These are phyloP conservation scores for Chaetomium cochliodes DNA, from an alignment of 495 filamentous ascomycete species.

Conservation along the genomic window DNA sequence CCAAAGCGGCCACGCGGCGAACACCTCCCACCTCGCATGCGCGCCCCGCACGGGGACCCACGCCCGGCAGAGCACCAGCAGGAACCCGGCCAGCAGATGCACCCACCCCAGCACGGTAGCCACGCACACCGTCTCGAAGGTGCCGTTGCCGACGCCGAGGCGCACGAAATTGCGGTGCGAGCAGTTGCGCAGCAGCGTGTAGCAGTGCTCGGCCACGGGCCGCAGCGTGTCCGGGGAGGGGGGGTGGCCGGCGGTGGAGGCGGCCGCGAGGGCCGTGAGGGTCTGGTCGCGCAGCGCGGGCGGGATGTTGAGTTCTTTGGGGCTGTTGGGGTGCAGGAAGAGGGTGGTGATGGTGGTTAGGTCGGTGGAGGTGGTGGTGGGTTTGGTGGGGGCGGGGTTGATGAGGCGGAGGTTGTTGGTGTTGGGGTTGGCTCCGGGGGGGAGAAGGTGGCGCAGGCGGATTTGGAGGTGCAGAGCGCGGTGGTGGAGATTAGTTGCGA, in stretches of 20 bases:
- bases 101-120: conserved; percentile 41
- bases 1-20: conserved; percentile 45
- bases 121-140: conserved; percentile 45
- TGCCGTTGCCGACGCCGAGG: conserved; percentile 46
- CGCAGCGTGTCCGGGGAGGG: conserved; percentile 31
- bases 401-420: background rate
- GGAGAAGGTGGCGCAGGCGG: conserved; percentile 19
- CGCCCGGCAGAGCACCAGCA: conserved; percentile 36
- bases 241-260: conserved; percentile 11
- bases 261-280: conserved; percentile 32
- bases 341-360: conserved; percentile 39
- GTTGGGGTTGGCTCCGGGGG: background rate
- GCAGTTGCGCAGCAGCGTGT: conserved; percentile 49
- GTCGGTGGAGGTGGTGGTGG: conserved; percentile 24
- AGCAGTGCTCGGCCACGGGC: conserved; percentile 45
- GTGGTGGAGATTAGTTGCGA: conserved; percentile 36
- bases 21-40: conserved; percentile 38
- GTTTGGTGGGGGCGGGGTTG: conserved; percentile 9
- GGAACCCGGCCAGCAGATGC: conserved; percentile 35
- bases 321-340: conserved; percentile 38
- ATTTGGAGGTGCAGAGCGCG: conserved; percentile 32
- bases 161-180: conserved; percentile 53
- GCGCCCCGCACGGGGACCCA: conserved; percentile 36
- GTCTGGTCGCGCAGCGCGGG: conserved; percentile 34
- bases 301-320: conserved; percentile 47